Conservation (phyloP, 2,329 filamentous ascomycete genomes). For the Stemphylium lycopersici region DNA sequence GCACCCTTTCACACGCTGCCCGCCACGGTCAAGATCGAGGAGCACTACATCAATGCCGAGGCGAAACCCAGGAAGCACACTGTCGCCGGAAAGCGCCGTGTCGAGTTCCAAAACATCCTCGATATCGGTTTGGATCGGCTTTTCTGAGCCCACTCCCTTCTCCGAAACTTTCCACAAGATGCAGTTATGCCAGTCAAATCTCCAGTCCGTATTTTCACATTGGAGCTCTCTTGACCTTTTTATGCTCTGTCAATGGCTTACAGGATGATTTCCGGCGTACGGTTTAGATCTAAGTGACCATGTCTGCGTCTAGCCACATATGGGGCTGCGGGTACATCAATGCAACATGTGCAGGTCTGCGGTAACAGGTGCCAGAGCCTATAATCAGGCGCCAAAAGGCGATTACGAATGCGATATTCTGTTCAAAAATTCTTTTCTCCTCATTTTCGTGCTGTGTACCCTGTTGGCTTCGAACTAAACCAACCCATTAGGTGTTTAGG, state of each 20-base stretch:
- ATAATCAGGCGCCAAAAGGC: background rate
- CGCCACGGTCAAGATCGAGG: slow-evolving; percentile 29
- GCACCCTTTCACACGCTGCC: slow-evolving; percentile 28
- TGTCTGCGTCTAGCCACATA: no score
- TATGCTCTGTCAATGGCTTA: background rate
- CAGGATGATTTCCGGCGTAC: background rate
- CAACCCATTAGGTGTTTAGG: background rate
- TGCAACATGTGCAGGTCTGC: background rate
- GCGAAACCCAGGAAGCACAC: slow-evolving; percentile 31
- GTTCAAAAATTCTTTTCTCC: background rate
- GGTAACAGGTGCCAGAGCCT: background rate
- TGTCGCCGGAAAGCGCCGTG: slow-evolving; percentile 34
- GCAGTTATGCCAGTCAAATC: background rate
- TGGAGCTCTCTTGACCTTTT: background rate
- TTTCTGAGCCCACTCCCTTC: slow-evolving; percentile 10
- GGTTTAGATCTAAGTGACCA: background rate
- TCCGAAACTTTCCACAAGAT: background rate
- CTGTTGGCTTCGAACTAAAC: background rate
- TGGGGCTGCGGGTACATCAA: no score
- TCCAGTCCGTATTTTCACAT: no score
- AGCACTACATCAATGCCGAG: slow-evolving; percentile 36
- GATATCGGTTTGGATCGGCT: slow-evolving; percentile 23
- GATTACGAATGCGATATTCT: background rate
- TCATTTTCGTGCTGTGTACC: background rate
- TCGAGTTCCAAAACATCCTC: slow-evolving; percentile 41